phyloP scores from a whole-genome alignment of 139 green algal genomes.

The Desmodesmus armatus region DNA sequence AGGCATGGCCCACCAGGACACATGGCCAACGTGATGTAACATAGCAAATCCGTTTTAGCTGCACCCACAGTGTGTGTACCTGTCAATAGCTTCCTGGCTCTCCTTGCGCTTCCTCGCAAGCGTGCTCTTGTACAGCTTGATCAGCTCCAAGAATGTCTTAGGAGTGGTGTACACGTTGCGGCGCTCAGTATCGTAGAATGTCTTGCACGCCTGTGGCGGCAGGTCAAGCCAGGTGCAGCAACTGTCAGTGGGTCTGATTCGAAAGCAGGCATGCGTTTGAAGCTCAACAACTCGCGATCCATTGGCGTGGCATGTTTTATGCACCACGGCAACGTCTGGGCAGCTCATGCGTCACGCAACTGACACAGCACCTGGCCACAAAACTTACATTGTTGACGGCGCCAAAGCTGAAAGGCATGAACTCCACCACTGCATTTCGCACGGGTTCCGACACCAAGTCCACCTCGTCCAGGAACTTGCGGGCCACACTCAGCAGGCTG shows the following conservation, averaged over 20 bases:
- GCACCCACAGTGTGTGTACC: no score
- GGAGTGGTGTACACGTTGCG: slow-evolving; percentile 91
- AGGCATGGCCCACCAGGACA: no score
- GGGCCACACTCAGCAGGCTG: slow-evolving; percentile 83
- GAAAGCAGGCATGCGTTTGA: neutral
- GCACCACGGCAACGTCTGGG: neutral
- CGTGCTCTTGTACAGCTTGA: slow-evolving; percentile 92
- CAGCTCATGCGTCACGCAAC: neutral
- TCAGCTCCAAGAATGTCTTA: slow-evolving; percentile 93
- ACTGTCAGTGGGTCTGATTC: no score
- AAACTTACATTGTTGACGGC: slow-evolving; percentile 73
- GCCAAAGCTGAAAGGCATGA: slow-evolving; percentile 90
- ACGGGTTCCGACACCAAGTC: slow-evolving; percentile 64
- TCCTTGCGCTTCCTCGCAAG: slow-evolving; percentile 73
- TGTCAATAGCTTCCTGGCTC: slow-evolving; percentile 68
- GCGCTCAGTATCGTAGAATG: slow-evolving; percentile 78
- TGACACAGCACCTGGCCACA: no score
- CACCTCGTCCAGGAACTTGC: slow-evolving; percentile 88
- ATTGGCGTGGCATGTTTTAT: neutral
- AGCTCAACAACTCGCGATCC: neutral
- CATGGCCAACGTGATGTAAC: no score
- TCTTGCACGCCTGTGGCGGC: slow-evolving; percentile 63
- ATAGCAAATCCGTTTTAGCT: no score
- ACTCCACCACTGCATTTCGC: slow-evolving; percentile 81
- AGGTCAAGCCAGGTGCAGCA: no score